Evolutionary conservation across 371 early-diverging fungal species (phyloP), one percentile per base, ranked within the genome.

Genomic region (Amoeboradix gromovi): DNA sequence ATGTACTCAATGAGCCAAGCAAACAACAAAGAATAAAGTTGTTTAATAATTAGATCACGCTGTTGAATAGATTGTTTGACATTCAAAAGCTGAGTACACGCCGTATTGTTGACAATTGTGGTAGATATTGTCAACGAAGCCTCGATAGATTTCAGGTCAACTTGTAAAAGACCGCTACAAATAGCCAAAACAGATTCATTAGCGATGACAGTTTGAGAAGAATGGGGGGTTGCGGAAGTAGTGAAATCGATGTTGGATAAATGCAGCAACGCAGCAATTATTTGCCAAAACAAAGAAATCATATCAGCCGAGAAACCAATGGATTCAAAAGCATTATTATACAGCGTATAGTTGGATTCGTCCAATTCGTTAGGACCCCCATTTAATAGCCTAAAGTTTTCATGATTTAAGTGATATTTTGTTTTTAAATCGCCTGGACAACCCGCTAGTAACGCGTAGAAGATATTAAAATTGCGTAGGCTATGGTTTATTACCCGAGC

Each of bases 221-320:
- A 87, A 69, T 85, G 29, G 76, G 75, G 12, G 80, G 80, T 66
- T 83, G 83, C 68, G 70, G 68, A 74, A 69, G 85, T 82, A 69
- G 83, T 79, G 74, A 94, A 95, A 29, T 81, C 77, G 71, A 95
- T 75, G 76, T 93, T 92, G 31, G 93, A 92, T 30, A 95, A 80
- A 73, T 89, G 87, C 66, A 95, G 77, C 69, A 95, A 88, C 17
- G 90, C 87, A 0, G 92, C 85, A 67, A 95, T 73, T 31, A 90
- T 81, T 70, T 90, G 87, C 69, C 88, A 87, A 48, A 93, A 82
- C 71, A 87, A 86, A 17, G 81, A 79, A 66, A 87, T 85, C 70
- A 85, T 86, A 69, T 87, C 85, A 68, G 83, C 82, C 67, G 84
- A 81, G 68, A 93, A 83, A 0, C 94, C 93, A 48, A 89, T 72